Percentiles rank a stretch among this genome's conserved stretches.
These are phyloP conservation scores for Leccinum rimulosum DNA, from an alignment of 768 basidiomycete species.

Conservation along the genomic window DNA sequence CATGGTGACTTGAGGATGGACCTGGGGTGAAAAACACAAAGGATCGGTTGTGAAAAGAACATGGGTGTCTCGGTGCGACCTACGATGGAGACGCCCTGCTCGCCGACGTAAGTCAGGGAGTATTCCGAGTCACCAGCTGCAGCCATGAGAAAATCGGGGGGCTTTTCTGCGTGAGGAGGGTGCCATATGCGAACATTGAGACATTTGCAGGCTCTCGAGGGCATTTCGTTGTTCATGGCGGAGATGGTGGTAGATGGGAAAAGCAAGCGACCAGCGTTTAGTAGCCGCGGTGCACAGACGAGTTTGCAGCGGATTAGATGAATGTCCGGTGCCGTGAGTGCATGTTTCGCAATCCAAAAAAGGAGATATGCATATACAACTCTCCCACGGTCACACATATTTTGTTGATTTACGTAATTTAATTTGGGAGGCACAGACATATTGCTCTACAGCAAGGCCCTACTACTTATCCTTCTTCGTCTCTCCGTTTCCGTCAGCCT, in stretches of 20 bases:
- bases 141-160: conserved; percentile 35
- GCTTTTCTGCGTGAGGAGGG: conserved; percentile 27
- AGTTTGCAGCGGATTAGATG: conserved; percentile 31
- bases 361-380: conserved; percentile 14
- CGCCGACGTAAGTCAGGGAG: conserved; percentile 57
- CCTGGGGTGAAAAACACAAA: conserved; percentile 37
- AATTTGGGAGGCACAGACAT: neutral
- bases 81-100: conserved; percentile 67
- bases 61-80: conserved; percentile 24
- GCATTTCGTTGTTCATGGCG: conserved; percentile 14
- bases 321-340: conserved; percentile 33
- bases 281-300: conserved; percentile 15
- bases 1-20: conserved; percentile 68
- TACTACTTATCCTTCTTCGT: conserved; percentile 56
- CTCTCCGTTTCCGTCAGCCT: conserved; percentile 41
- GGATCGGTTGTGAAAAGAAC: conserved; percentile 5
- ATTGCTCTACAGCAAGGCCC: neutral
- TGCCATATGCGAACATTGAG: conserved; percentile 64
- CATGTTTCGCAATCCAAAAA: conserved; percentile 26
- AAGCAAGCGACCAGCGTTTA: conserved; percentile 24
- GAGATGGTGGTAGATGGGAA: conserved; percentile 20
- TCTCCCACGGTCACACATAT: conserved; percentile 24
- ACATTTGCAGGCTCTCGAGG: conserved; percentile 60
- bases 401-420: neutral
- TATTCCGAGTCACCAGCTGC: conserved; percentile 38